A percentile compares a stretch with the other conserved stretches of the same genome.
Conservation (phyloP, 2,329 filamentous ascomycete genomes). For the Lecanicillium sp. region DNA sequence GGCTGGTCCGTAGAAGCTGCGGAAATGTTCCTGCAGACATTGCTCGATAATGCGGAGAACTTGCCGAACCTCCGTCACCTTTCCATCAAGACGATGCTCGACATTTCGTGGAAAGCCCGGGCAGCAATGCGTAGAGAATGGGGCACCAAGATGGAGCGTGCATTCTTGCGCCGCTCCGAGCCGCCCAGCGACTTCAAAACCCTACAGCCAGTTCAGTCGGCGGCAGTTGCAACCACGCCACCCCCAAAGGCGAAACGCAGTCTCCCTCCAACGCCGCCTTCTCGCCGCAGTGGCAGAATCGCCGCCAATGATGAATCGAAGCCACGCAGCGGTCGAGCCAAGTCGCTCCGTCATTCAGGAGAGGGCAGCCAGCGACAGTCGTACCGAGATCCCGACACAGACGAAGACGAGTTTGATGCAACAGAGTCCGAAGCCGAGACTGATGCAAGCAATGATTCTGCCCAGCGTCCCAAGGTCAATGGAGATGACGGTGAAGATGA, state of each 20-base stretch:
- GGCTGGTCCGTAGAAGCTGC: slow-evolving; percentile 65
- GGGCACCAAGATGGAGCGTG: slow-evolving; percentile 58
- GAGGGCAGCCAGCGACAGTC: slow-evolving; percentile 13
- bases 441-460: slow-evolving; percentile 8
- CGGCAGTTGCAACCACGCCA: slow-evolving; percentile 5
- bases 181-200: slow-evolving; percentile 27
- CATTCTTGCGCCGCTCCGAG: slow-evolving; percentile 49
- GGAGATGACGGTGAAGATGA: background rate
- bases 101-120: slow-evolving; percentile 74
- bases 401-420: slow-evolving; percentile 31
- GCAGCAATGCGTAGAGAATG: slow-evolving; percentile 72
- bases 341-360: slow-evolving; percentile 3
- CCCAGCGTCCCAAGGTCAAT: slow-evolving; percentile 9
- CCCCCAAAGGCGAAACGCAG: slow-evolving; percentile 8
- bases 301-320: slow-evolving; percentile 18
- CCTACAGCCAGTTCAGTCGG: slow-evolving; percentile 12
- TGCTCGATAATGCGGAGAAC: slow-evolving; percentile 61
- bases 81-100: slow-evolving; percentile 67
- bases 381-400: slow-evolving; percentile 39
- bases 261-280: slow-evolving; percentile 16
- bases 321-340: slow-evolving; percentile 11
- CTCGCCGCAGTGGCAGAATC: slow-evolving; percentile 29
- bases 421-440: slow-evolving; percentile 12
- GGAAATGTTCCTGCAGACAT: slow-evolving; percentile 68
- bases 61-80: slow-evolving; percentile 62